Evolutionary conservation across 768 basidiomycete genomes (phyloP), one percentile per base, ranked within the genome.

Genomic region (Boletus patriciae): DNA sequence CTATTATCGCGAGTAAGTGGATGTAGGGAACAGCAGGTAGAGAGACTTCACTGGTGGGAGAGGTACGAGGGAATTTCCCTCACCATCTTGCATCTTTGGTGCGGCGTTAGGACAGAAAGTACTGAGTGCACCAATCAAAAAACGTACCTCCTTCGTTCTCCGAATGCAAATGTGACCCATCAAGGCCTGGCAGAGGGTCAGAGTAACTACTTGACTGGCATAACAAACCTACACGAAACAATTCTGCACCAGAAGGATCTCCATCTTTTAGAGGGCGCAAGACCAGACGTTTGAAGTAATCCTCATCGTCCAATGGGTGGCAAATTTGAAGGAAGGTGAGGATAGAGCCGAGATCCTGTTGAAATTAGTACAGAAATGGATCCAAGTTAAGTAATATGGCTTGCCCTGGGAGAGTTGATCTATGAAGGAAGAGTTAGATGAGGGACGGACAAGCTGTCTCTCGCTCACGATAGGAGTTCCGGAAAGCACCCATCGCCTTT

Each of bases 291-390:
- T 88, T 90, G 78, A 85, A 96, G 64, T 88, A 88, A 54, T 92
- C 87, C 50, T 87, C 85, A 11, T 91, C 81, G 67, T 95, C 90
- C 7, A 97, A 74, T 0, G 94, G 94, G 37, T 75, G 80, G 66
- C 94, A 97, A n/a, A 96, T 85, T 66, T 77, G 81, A 36, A 96
- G 79, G 74, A 97, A 97, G 2, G 83, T 86, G 23, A 97, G 74
- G 48, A 95, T 76, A 11, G 94, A 90, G 4, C 94, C 92, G 19
- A 97, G 83, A 72, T 96, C 94, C 87, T 92, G 59, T n/a, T 51
- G 25, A 25, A 44, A 52, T 33, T 42, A 43, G 55, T 25, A 40
- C 33, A 27, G 13, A 27, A 47, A 25, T 12, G 11, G n/a, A 18
- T 7, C 37, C 7, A 10, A 44, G 12, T 27, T 18, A 25, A 25